Conservation (phyloP, 305 asterid genomes). For the Nicotiana rustica region DNA sequence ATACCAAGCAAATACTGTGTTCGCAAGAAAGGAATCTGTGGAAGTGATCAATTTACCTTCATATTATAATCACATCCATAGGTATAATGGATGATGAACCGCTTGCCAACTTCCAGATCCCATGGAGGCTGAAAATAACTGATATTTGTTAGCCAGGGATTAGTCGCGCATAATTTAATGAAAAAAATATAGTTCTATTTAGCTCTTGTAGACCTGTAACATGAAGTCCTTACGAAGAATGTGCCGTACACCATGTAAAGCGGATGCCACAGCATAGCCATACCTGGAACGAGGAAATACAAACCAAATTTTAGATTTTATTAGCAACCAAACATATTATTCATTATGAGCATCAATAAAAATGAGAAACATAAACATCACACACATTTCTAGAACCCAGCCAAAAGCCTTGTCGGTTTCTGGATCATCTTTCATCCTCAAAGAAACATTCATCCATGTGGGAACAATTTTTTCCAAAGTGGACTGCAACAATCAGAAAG, state of each 20-base stretch:
- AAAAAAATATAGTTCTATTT: slow-evolving; percentile 28
- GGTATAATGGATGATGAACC: slow-evolving; percentile 88
- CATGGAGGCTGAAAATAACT: slow-evolving; percentile 82
- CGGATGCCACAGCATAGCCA: slow-evolving; percentile 97
- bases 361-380: slow-evolving; percentile 38
- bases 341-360: slow-evolving; percentile 33
- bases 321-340: slow-evolving; percentile 7
- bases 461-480: slow-evolving; percentile 90
- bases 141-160: slow-evolving; percentile 31
- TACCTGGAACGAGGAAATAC: slow-evolving; percentile 65
- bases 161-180: slow-evolving; percentile 31
- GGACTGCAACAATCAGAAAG: slow-evolving; percentile 54
- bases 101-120: slow-evolving; percentile 79
- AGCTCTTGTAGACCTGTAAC: slow-evolving; percentile 75
- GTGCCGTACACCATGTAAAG: slow-evolving; percentile 92
- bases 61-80: slow-evolving; percentile 96
- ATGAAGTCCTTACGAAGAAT: slow-evolving; percentile 90
- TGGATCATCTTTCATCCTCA: slow-evolving; percentile 95
- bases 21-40: background rate
- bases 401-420: slow-evolving; percentile 97
- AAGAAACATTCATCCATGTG: slow-evolving; percentile 98
- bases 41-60: slow-evolving; percentile 62
- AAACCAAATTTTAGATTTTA: slow-evolving; percentile 29
- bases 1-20: slow-evolving; percentile 26
- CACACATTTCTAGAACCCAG: slow-evolving; percentile 99